These are phyloP conservation scores for Venturia pyrina DNA, from an alignment of 2,329 filamentous ascomycete genomes.

Conservation along the genomic window DNA sequence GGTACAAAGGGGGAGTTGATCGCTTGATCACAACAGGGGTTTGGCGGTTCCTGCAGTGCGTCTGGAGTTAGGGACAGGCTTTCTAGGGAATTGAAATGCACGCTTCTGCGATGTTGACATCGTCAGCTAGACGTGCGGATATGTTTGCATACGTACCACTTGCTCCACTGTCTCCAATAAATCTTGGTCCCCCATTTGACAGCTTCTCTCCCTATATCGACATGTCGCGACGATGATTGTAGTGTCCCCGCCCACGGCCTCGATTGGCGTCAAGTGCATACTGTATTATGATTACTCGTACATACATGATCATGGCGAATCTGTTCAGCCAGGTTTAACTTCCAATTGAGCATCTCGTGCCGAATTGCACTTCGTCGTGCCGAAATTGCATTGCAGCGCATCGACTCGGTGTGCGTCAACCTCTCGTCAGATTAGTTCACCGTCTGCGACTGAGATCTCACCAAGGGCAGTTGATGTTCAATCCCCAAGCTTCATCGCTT, in stretches of 20 bases:
- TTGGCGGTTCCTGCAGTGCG: neutral
- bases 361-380: too few species aligned
- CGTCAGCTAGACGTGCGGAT: neutral
- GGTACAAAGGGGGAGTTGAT: neutral
- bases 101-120: neutral
- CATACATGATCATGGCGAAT: neutral
- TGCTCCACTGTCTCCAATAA: neutral
- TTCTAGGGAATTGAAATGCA: constrained; percentile 1
- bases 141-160: neutral
- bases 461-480: too few species aligned
- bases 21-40: neutral
- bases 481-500: too few species aligned
- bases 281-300: too few species aligned
- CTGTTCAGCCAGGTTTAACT: neutral
- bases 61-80: neutral
- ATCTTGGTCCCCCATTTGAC: neutral
- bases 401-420: neutral
- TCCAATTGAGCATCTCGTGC: neutral
- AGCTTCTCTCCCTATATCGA: neutral
- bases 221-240: neutral
- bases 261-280: too few species aligned
- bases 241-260: neutral
- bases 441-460: neutral
- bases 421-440: neutral
- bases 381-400: neutral